Base-by-base conservation (phyloP, 345 rosid species). In the Dovyalis caffra region DNA sequence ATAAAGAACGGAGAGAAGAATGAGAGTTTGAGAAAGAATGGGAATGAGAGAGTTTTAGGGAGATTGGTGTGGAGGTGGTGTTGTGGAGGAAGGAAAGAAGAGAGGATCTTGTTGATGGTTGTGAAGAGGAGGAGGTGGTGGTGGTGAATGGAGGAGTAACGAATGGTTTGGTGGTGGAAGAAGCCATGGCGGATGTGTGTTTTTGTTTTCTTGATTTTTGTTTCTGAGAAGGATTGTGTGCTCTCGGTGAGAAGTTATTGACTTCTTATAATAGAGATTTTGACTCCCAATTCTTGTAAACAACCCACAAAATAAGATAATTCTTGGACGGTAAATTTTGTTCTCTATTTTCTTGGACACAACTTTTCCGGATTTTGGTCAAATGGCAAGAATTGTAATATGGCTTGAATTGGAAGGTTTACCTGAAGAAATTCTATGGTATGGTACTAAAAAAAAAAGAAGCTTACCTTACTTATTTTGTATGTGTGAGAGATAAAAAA, bases 31-130 rank as follows among this genome's bases (percentile, higher is more conserved):
- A 32, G 68, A 63, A 69, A 51, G 61, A 72, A 26, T 4, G 6
- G 21, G 74, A 51, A 53, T 4, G 45, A 18, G 69, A 26, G 67
- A 61, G 60, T 23, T 76, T 81, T 5, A 75, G 34, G 72, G 80
- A 64, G 79, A 80, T 11, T 31, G 84, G 85, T 6, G 78, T 23
- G 11, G 77, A 45, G 63, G 73, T 64, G 71, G 72, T 53, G 75
- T n/a, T 68, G 43, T 37, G 62, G 68, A 66, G 60, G 74, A 86
- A 83, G 35, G 83, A 70, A 15, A 72, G 67, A 18, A 21, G 77
- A 45, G 73, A 64, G 2, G 76, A 20, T 38, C 45, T 74, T 32
- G 80, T 70, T 64, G 84, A 26, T 25, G 73, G 70, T 66, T 8
- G 73, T 9, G 74, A 79, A 25, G 49, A 15, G 23, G 45, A 70